Base-by-base conservation (phyloP, 768 basidiomycete species). In the Heimioporus sp. region DNA sequence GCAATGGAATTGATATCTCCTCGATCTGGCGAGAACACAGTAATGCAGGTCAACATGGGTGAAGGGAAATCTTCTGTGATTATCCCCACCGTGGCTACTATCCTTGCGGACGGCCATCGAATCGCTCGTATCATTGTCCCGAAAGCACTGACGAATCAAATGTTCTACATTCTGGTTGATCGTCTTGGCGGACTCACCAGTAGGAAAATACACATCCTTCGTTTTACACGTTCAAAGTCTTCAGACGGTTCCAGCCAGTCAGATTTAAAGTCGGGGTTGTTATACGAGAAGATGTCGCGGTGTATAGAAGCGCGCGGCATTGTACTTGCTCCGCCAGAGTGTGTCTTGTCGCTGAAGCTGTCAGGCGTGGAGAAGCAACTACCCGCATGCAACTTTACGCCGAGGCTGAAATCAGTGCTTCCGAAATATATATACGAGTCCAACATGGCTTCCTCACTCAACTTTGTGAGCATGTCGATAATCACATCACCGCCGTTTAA, bases 171-270 rank as follows among this genome's bases (percentile, higher is more conserved):
- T 4, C 39, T 40, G 17, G 39, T 40, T 3, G 63, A 70, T 11
- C 70, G 73, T 5, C 57, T 82, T 3, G 62, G 71, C 19, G 74
- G 77, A 6, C 70, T 82, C 12, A 12, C 20, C n/a, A n/a, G n/a
- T n/a, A n/a, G n/a, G n/a, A n/a, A n/a, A n/a, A n/a, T n/a, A n/a
- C n/a, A n/a, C n/a, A n/a, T n/a, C n/a, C n/a, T n/a, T n/a, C n/a
- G n/a, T n/a, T n/a, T n/a, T n/a, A n/a, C n/a, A n/a, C n/a, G n/a
- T n/a, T n/a, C n/a, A n/a, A n/a, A n/a, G n/a, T n/a, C n/a, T n/a
- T n/a, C n/a, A n/a, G n/a, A n/a, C n/a, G n/a, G n/a, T n/a, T n/a
- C n/a, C n/a, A n/a, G n/a, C n/a, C n/a, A n/a, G n/a, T n/a, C n/a
- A n/a, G n/a, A n/a, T n/a, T n/a, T n/a, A n/a, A n/a, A n/a, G n/a